phyloP scores from a whole-genome alignment of 805 yeast species.

The Hanseniaspora valbyensis region DNA sequence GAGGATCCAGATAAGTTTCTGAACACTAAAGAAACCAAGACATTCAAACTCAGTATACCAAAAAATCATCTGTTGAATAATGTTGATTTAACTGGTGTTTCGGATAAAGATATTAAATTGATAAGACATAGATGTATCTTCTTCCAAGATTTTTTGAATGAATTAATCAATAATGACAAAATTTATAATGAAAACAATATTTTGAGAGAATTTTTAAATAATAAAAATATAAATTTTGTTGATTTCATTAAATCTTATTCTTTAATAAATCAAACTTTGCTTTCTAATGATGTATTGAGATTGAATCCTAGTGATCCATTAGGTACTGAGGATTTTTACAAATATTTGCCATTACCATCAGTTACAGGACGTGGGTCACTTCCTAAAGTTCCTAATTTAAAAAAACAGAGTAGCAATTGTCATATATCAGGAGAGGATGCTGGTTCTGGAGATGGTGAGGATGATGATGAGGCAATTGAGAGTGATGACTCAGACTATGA shows the following conservation, averaged over 20 bases:
- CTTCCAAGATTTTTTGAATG: conserved; percentile 28
- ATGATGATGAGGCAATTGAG: neutral
- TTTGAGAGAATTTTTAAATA: conserved; percentile 28
- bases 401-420: neutral
- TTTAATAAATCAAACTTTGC: conserved; percentile 22
- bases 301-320: conserved; percentile 31
- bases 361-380: neutral
- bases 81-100: neutral
- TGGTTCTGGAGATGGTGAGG: neutral
- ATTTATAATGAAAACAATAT: conserved; percentile 26
- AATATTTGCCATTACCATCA: conserved; percentile 26
- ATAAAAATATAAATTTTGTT: conserved; percentile 27
- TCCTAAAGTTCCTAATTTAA: neutral
- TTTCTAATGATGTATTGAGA: conserved; percentile 27
- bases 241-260: conserved; percentile 29
- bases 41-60: neutral
- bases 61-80: neutral
- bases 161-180: conserved; percentile 24
- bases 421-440: neutral
- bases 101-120: conserved; percentile 15
- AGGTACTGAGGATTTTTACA: conserved; percentile 28
- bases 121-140: conserved; percentile 30
- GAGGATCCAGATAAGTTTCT: neutral
- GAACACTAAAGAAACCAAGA: neutral
- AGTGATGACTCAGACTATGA: neutral